phyloP scores from a whole-genome alignment of 805 yeast species.

The Metschnikowia chrysomelidarum region DNA sequence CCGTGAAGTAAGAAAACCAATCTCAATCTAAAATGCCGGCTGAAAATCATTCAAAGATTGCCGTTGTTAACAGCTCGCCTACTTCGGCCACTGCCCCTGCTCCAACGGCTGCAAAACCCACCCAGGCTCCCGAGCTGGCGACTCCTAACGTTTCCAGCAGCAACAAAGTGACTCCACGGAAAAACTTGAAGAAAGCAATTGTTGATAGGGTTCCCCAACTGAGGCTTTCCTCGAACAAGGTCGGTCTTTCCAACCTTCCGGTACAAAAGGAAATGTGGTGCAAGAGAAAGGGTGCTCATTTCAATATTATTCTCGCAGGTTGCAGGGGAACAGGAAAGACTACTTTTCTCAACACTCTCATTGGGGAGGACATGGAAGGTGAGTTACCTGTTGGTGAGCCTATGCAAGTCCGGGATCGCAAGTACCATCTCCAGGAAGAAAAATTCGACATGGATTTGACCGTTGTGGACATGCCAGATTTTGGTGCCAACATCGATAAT shows the following conservation, averaged over 20 bases:
- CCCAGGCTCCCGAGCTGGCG: slow-evolving; percentile 7
- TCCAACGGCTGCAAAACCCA: slow-evolving; percentile 11
- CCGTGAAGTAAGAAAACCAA: not conserved
- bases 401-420: slow-evolving; percentile 17
- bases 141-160: slow-evolving; percentile 1
- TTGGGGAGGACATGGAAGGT: slow-evolving; percentile 19
- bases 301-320: slow-evolving; percentile 41
- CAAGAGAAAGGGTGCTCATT: slow-evolving; percentile 30
- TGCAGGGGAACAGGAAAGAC: slow-evolving; percentile 26
- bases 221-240: slow-evolving; percentile 15
- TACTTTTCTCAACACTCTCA: slow-evolving; percentile 26
- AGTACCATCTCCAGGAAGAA: slow-evolving; percentile 57
- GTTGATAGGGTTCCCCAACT: slow-evolving; percentile 18
- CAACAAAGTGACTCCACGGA: slow-evolving; percentile 7
- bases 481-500: slow-evolving; percentile 67
- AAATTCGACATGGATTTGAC: slow-evolving; percentile 58
- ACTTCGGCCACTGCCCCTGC: not conserved
- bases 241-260: slow-evolving; percentile 27
- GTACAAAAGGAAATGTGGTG: slow-evolving; percentile 26
- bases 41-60: slow-evolving; percentile 5
- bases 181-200: slow-evolving; percentile 10
- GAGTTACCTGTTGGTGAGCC: slow-evolving; percentile 10
- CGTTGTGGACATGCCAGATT: slow-evolving; percentile 71
- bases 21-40: slow-evolving; percentile 4
- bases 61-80: slow-evolving; percentile 1